phyloP scores from a whole-genome alignment of 75 land plant species.

The Pseudotsuga menziesii region DNA sequence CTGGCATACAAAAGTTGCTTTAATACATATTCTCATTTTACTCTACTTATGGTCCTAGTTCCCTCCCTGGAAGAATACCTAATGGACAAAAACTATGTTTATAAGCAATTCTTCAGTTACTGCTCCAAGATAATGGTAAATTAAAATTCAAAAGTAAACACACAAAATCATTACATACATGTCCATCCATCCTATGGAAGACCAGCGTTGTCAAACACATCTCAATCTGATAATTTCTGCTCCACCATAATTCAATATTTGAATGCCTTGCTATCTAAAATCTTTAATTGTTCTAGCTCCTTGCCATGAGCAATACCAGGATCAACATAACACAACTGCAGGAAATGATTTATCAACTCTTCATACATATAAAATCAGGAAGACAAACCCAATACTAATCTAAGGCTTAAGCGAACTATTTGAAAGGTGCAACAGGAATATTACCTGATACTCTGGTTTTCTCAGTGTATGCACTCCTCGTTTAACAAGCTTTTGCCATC shows the following conservation, averaged over 20 bases:
- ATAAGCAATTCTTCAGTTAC: background rate
- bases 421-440: background rate
- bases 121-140: background rate
- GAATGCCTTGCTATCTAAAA: constrained; percentile 32
- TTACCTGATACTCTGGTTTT: constrained; percentile 86
- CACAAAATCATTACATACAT: background rate
- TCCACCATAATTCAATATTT: constrained; percentile 3
- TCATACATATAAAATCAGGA: background rate
- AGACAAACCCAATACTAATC: background rate
- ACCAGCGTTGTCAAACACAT: background rate
- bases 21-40: background rate
- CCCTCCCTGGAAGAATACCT: background rate
- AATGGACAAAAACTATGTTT: background rate
- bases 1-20: background rate
- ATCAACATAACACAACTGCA: constrained; percentile 74
- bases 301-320: constrained; percentile 64
- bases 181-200: background rate
- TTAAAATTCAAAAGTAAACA: no score
- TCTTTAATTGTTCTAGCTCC: constrained; percentile 66
- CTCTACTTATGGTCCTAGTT: background rate
- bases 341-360: background rate
- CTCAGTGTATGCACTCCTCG: constrained; percentile 84
- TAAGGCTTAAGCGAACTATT: no score
- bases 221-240: background rate
- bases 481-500: constrained; percentile 84